These are phyloP conservation scores for Litsea cubeba DNA, from an alignment of 164 flowering plant genomes.

Conservation along the genomic window DNA sequence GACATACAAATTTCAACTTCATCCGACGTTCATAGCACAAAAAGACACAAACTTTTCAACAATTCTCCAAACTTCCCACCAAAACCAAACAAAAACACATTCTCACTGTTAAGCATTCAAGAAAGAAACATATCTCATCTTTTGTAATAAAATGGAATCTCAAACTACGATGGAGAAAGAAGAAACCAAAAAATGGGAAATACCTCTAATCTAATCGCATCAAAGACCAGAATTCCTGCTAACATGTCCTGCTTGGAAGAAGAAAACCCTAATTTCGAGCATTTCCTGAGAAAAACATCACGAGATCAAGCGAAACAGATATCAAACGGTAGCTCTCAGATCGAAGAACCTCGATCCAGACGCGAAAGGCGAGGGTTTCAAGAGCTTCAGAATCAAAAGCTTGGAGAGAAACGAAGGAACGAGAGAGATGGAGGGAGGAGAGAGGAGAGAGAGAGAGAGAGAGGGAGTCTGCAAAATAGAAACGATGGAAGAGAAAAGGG, in stretches of 20 bases:
- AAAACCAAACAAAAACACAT: background rate
- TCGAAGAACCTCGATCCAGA: constrained; percentile 19
- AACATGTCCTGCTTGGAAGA: constrained; percentile 4
- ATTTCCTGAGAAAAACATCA: constrained; percentile 2
- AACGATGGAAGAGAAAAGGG: constrained; percentile 19
- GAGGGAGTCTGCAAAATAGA: constrained; percentile 10
- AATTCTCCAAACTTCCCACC: background rate
- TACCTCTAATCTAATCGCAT: constrained; percentile 9
- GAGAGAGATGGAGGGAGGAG: background rate
- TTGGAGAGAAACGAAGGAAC: constrained; percentile 4
- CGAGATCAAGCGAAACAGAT: constrained; percentile 2
- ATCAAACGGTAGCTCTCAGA: constrained; percentile 7
- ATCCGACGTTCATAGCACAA: background rate
- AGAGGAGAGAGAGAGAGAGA: background rate
- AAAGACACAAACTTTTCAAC: background rate
- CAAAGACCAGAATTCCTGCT: constrained; percentile 1
- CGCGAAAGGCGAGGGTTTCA: constrained; percentile 1
- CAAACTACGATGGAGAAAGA: background rate
- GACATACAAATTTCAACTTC: background rate
- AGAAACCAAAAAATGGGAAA: background rate
- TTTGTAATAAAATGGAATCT: background rate
- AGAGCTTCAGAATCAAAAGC: constrained; percentile 1
- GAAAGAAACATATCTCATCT: background rate
- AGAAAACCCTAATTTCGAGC: constrained; percentile 12
- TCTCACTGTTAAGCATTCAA: background rate